These are phyloP conservation scores for Setaria italica DNA, from an alignment of 202 grass and related monocot genomes.

Conservation along the genomic window DNA sequence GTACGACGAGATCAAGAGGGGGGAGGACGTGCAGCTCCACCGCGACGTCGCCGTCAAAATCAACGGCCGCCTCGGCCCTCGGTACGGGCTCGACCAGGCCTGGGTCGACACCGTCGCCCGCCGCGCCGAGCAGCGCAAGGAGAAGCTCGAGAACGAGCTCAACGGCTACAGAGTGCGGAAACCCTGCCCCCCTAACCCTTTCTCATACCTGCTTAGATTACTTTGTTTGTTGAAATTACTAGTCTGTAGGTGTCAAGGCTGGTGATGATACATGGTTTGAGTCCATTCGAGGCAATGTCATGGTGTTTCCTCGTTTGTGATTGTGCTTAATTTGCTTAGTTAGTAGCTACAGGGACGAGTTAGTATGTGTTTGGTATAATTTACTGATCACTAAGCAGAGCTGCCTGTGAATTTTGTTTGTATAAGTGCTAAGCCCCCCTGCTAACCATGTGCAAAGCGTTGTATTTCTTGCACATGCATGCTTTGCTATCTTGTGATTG, in stretches of 20 bases:
- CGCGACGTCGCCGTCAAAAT: conserved; percentile 64
- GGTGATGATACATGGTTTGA: not conserved
- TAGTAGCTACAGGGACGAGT: not conserved
- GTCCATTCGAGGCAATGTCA: not conserved
- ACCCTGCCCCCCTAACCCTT: not conserved
- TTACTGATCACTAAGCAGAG: not conserved
- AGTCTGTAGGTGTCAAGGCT: not conserved
- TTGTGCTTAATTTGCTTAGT: not conserved
- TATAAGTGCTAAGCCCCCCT: not conserved
- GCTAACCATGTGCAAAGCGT: not conserved
- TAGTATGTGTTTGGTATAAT: not conserved
- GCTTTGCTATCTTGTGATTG: not conserved
- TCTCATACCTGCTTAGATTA: conserved; percentile 39
- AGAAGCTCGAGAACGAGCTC: conserved; percentile 98
- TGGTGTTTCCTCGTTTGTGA: not conserved
- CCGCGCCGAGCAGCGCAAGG: conserved; percentile 68
- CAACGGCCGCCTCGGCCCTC: conserved; percentile 55
- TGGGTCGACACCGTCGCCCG: conserved; percentile 73
- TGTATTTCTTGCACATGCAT: not conserved
- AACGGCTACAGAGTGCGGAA: conserved; percentile 78
- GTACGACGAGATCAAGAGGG: conserved; percentile 78
- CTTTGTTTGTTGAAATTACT: conserved; percentile 44
- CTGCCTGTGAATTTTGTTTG: not conserved
- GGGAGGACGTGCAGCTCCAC: conserved; percentile 74
- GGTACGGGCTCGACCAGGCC: conserved; percentile 62